phyloP scores from a whole-genome alignment of 2,329 filamentous ascomycete genomes.

The Anthostomella pinea region DNA sequence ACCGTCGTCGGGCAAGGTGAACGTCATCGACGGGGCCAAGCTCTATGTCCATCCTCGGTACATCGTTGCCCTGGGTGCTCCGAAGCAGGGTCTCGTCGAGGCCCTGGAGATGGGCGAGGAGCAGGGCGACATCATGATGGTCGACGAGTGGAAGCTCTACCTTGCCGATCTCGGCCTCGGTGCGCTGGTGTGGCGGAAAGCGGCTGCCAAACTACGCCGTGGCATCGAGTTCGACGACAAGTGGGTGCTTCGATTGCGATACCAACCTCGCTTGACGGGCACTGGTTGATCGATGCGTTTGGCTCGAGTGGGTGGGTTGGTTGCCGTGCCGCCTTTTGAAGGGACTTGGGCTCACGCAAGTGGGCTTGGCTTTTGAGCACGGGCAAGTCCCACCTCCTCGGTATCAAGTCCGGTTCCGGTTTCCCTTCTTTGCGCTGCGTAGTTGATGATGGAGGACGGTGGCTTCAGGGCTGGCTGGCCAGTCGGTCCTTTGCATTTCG shows the following conservation, averaged over 20 bases:
- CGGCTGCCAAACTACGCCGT: conserved; percentile 74
- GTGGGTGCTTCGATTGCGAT: conserved; percentile 75
- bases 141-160: conserved; percentile 72
- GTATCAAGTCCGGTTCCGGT: too few relatives aligned
- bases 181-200: conserved; percentile 79
- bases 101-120: conserved; percentile 64
- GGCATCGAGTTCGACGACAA: conserved; percentile 85
- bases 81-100: conserved; percentile 79
- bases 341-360: too few relatives aligned
- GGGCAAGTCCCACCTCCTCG: too few relatives aligned
- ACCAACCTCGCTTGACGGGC: conserved; percentile 37
- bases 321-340: too few relatives aligned
- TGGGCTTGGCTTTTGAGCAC: too few relatives aligned
- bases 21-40: conserved; percentile 68
- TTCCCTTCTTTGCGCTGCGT: too few relatives aligned
- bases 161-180: conserved; percentile 86
- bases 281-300: too few relatives aligned
- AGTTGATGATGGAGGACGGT: too few relatives aligned
- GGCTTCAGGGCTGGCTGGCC: too few relatives aligned
- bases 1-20: conserved; percentile 67
- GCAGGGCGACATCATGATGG: conserved; percentile 41
- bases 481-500: too few relatives aligned
- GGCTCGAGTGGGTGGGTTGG: too few relatives aligned
- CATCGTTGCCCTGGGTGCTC: conserved; percentile 81
- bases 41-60: conserved; percentile 80